phyloP scores from a whole-genome alignment of 176 grass and related monocot species.

The Zea luxurians region DNA sequence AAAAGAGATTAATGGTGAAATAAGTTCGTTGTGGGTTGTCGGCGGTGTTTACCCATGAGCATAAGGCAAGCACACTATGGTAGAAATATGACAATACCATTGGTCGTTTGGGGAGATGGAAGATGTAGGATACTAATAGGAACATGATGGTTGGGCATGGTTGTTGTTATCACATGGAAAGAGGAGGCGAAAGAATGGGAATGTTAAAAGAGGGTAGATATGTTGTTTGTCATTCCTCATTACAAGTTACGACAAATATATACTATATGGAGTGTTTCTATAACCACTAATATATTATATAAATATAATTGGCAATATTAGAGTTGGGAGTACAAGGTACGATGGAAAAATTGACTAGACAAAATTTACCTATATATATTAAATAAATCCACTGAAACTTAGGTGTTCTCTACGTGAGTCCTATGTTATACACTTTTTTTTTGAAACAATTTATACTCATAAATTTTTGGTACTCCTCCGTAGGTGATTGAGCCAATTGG shows the following conservation, averaged over 20 bases:
- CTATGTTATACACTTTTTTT: background rate
- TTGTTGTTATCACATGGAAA: background rate
- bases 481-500: background rate
- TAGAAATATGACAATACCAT: background rate
- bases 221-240: no score
- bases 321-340: background rate
- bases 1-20: background rate
- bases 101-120: no score
- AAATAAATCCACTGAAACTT: background rate
- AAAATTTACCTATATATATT: no score
- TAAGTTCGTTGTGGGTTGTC: background rate
- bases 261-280: background rate
- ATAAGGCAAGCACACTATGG: background rate
- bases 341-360: background rate
- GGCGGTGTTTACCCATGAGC: background rate
- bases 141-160: background rate
- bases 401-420: background rate
- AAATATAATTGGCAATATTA: no score
- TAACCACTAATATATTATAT: background rate
- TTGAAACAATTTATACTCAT: background rate
- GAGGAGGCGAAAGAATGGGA: no score
- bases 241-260: background rate
- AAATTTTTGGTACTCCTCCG: background rate
- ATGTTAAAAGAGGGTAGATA: no score
- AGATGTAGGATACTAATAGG: background rate